Evolutionary conservation across 352 stramenopile species (phyloP).

Genomic region (Thraustotheca clavata): DNA sequence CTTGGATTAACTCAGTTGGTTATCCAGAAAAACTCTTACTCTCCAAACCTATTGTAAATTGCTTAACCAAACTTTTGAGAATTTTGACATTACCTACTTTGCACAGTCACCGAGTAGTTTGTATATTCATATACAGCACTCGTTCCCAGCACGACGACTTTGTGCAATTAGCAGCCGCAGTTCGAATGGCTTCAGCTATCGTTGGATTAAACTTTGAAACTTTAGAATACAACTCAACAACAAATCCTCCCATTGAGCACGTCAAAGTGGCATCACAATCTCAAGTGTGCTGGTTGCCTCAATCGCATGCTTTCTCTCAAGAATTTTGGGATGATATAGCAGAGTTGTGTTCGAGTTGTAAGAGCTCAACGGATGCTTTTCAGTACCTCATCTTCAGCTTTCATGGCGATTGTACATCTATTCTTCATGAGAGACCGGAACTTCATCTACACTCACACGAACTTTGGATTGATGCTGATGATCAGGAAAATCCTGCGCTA

Average conservation of each 20-base stretch:
- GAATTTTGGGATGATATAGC: neutral
- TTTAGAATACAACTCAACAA: too few species aligned
- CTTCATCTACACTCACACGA: neutral
- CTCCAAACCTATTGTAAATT: neutral
- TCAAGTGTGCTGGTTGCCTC: neutral
- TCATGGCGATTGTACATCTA: neutral
- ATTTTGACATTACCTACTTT: neutral
- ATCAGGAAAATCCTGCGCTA: neutral
- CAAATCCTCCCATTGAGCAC: too few species aligned
- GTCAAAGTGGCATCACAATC: neutral
- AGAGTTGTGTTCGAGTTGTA: neutral
- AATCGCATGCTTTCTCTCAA: neutral
- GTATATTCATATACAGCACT: neutral
- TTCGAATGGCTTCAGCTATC: neutral
- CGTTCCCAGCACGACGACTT: neutral
- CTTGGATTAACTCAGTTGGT: neutral
- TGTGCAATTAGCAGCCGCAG: neutral
- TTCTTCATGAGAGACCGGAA: neutral
- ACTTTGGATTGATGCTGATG: neutral
- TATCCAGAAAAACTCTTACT: neutral
- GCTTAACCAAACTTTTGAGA: constrained; percentile 1
- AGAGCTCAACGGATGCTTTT: neutral
- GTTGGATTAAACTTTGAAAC: neutral
- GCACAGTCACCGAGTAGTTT: neutral
- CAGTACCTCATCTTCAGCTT: neutral